Evolutionary conservation across 192 early-diverging fungal species (phyloP), one percentile per base, ranked within the genome.

Genomic region (Phycomyces nitens): DNA sequence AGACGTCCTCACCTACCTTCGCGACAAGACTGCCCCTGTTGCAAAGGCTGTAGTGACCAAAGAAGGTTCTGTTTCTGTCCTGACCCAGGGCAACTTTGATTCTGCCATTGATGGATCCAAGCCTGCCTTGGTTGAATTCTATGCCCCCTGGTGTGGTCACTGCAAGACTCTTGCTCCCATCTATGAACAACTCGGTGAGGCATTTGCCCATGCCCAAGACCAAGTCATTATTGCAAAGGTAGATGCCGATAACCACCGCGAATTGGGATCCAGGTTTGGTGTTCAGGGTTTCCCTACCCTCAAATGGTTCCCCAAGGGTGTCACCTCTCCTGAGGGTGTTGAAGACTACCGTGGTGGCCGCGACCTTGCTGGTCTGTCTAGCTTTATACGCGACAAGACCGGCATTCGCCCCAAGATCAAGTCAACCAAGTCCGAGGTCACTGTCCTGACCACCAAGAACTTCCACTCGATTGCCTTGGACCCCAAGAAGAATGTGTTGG

Each of bases 301-400:
- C 68, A 96, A 95, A 75, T 94, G 90, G 88, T 95, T 97, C 86
- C 83, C 92, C 64, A 93, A 92, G 70, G 91, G 88, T 64, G 78
- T 77, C 41, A 80, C 82, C 20, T 69, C 79, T 52, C 51, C 52
- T 7, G 77, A 82, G 40, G 80, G 68, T 38, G 89, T 90, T 50
- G 88, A 90, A 62, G 92, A 91, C 55, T 97, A 97, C 75, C 71
- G 66, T 12, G 81, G 83, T 49, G 94, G 92, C 41, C 93, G 97
- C 62, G 89, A 92, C 60, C 75, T 96, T 9, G 90, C 94, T 22
- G 74, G 82, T 10, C 81, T 99, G 56, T 24, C 82, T 24, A 66
- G 66, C 41, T 97, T 94, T 68, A 78, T 99, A 18, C 80, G 79
- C 43, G 84, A 93, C 53, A 94, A 97, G 79, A 86, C 92, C 38